Evolutionary conservation across 83 land plant genomes (phyloP), one percentile per base, ranked within the genome.

Genomic region (Diphasiastrum complanatum): DNA sequence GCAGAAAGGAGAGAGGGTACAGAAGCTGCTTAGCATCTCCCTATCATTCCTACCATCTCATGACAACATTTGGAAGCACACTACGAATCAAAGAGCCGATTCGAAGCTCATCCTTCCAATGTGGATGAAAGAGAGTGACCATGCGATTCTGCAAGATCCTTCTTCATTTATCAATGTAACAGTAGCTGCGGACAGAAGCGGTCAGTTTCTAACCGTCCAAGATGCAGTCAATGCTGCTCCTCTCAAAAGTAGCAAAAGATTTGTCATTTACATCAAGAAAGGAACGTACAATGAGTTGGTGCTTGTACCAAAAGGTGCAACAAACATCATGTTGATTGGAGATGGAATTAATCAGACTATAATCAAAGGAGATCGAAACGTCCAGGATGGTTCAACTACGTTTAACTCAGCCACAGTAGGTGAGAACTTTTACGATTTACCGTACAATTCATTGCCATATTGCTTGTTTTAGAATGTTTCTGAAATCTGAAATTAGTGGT

Each of bases 181-280:
- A 11, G 87, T 84, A 0, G 84, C 87, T 2, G 25, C 74, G 46
- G 81, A 80, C 55, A 84, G 84, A 14, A 54, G 51, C 19, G 87
- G 81, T 12, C 46, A 80, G 11, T 75, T 48, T 72, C 61, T 29
- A 26, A 77, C 84, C 24, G 69, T 84, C 24, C 51, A 45, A 8
- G 79, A 66, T 3, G 83, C 81, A 1, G 47, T 80, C 29, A 47
- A 43, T 10, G 4, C 32, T 11, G 73, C 67, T 22, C 81, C 84
- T 0, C 41, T 29, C 34, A 69, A 57, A 1, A 47, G 63, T 32
- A 43, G 31, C 1, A 25, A 6, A 4, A n/a, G 56, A 23, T 84
- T 38, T 63, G 56, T 75, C 5, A 72, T 84, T 66, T 65, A 78
- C 54, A 36, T 80, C 30, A 75, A 75, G 51, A 67, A 60, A 1